Conservation (phyloP, 495 filamentous ascomycete species). For the Parachaetomium inaequale region DNA sequence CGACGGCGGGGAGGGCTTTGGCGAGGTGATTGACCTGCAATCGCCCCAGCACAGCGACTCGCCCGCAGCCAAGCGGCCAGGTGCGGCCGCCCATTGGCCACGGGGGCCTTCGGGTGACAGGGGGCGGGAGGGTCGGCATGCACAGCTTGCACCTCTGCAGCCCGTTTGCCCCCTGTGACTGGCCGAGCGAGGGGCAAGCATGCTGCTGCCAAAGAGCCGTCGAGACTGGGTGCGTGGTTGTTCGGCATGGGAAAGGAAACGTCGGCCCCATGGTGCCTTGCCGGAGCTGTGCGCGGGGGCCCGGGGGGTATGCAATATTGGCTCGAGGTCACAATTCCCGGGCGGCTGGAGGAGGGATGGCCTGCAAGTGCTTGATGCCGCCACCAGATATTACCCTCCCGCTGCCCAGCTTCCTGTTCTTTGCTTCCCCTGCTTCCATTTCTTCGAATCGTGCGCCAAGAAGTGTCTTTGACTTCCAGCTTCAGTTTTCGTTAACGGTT, state of each 20-base stretch:
- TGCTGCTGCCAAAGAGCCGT: constrained; percentile 27
- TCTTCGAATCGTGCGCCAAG: constrained; percentile 1
- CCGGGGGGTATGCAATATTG: constrained; percentile 24
- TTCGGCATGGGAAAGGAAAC: constrained; percentile 16
- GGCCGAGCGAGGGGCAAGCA: constrained; percentile 19
- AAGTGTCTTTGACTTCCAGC: constrained; percentile 2
- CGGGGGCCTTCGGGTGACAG: constrained; percentile 19
- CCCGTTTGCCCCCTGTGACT: constrained; percentile 26
- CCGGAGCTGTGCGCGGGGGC: constrained; percentile 7
- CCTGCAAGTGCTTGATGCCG: constrained; percentile 15
- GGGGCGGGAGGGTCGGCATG: constrained; percentile 35
- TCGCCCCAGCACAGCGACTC: constrained; percentile 30
- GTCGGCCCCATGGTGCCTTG: constrained; percentile 7
- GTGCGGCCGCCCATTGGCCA: constrained; percentile 27
- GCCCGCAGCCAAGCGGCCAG: constrained; percentile 32
- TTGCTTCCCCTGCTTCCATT: constrained; percentile 7
- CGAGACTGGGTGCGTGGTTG: constrained; percentile 24
- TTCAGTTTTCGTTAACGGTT: neutral
- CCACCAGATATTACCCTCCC: constrained; percentile 30
- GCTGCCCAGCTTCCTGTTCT: constrained; percentile 19
- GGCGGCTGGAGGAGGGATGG: constrained; percentile 32
- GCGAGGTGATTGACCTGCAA: constrained; percentile 22
- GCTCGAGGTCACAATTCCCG: constrained; percentile 21
- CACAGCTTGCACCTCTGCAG: constrained; percentile 22
- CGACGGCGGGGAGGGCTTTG: constrained; percentile 14